phyloP scores from a whole-genome alignment of 2,329 filamentous ascomycete genomes.

The Ophiognomonia clavigignenti-juglandacearum region DNA sequence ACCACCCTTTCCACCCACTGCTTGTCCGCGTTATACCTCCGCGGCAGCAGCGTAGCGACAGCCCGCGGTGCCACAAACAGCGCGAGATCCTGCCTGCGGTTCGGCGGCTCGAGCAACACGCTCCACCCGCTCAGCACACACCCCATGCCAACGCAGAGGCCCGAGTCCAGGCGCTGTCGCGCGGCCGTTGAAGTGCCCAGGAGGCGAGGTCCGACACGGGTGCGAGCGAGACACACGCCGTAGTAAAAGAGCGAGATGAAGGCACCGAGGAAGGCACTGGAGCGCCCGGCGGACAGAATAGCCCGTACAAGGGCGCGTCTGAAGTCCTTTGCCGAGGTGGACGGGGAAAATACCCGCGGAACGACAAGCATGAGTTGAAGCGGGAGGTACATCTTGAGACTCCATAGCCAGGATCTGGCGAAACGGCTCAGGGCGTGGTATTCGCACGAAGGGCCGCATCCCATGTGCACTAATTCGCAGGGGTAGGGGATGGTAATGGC shows the following conservation, averaged over 20 bases:
- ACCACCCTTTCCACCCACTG: slow-evolving; percentile 63
- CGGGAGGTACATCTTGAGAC: slow-evolving; percentile 72
- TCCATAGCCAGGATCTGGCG: slow-evolving; percentile 64
- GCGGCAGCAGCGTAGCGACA: slow-evolving; percentile 67
- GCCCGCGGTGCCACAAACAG: slow-evolving; percentile 79
- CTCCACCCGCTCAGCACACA: slow-evolving; percentile 79
- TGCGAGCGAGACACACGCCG: slow-evolving; percentile 73
- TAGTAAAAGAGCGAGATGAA: slow-evolving; percentile 84
- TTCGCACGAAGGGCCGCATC: slow-evolving; percentile 68
- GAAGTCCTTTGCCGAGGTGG: slow-evolving; percentile 35
- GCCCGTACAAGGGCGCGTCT: slow-evolving; percentile 40
- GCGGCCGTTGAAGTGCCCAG: slow-evolving; percentile 47
- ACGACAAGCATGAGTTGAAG: slow-evolving; percentile 57
- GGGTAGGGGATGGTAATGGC: slow-evolving; percentile 65
- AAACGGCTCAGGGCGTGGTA: slow-evolving; percentile 67
- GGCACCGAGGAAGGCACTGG: slow-evolving; percentile 70
- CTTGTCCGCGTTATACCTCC: slow-evolving; percentile 58
- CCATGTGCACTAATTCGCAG: slow-evolving; percentile 82
- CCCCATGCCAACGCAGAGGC: slow-evolving; percentile 65
- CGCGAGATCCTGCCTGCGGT: slow-evolving; percentile 67
- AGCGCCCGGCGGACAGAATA: slow-evolving; percentile 57
- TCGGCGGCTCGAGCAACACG: slow-evolving; percentile 64
- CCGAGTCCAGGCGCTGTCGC: slow-evolving; percentile 51
- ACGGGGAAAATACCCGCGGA: no score
- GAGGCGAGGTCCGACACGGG: slow-evolving; percentile 65